Evolutionary conservation across 495 filamentous ascomycete genomes (phyloP).

Genomic region (Penicillium taxi): DNA sequence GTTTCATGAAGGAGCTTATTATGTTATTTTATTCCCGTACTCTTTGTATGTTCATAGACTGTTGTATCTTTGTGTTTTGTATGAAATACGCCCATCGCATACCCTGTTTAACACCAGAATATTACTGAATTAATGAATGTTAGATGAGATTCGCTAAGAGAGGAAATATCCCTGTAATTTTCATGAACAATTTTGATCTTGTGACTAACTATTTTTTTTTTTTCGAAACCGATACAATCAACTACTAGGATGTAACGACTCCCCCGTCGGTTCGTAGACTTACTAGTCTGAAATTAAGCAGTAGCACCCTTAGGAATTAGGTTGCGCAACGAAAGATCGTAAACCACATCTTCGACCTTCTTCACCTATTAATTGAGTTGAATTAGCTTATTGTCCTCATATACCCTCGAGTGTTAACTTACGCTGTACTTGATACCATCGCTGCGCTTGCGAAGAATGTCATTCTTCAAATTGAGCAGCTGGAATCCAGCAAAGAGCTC

Average conservation of each 20-base stretch:
- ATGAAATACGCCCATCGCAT: constrained; percentile 3
- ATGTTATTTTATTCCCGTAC: constrained; percentile 7
- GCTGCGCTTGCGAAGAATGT: constrained; percentile 73
- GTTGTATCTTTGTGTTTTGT: constrained; percentile 1
- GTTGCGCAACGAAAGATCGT: constrained; percentile 83
- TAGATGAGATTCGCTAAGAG: no score
- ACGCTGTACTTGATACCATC: constrained; percentile 95
- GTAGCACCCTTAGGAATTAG: constrained; percentile 50
- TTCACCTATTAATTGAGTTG: constrained; percentile 50
- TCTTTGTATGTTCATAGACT: constrained; percentile 3
- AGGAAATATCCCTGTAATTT: no score
- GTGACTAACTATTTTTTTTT: not conserved
- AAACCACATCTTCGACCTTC: constrained; percentile 96
- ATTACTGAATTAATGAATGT: no score
- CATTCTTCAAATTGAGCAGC: constrained; percentile 94
- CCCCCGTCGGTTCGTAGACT: not conserved
- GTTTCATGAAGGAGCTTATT: no score
- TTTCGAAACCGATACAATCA: not conserved
- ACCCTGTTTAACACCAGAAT: not conserved
- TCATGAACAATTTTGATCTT: not conserved
- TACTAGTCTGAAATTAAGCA: constrained; percentile 5
- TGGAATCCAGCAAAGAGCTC: constrained; percentile 94
- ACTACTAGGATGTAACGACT: no score
- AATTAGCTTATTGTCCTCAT: constrained; percentile 6
- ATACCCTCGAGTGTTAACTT: no score